Percentiles rank a stretch among this genome's conserved stretches.
Evolutionary conservation across 2,329 filamentous ascomycete genomes (phyloP).

Genomic region (Diplodia corticola): DNA sequence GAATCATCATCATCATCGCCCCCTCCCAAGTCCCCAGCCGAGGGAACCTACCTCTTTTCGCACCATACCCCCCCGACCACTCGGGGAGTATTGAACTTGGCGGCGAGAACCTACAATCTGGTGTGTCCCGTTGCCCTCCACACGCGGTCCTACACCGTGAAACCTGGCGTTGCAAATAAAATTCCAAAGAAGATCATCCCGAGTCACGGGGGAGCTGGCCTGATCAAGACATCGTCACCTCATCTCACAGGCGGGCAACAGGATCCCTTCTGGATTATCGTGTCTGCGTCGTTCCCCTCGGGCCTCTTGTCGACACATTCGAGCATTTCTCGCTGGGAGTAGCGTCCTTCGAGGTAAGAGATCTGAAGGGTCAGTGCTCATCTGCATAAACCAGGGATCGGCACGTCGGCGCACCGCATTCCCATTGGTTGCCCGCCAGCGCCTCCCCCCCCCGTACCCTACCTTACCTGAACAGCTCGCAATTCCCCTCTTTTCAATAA

Average conservation of each 20-base stretch:
- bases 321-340: not conserved
- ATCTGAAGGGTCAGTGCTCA: not conserved
- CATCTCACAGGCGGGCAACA: not conserved
- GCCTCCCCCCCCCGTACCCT: not conserved
- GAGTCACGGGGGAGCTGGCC: not conserved
- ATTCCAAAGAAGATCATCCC: not conserved
- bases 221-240: not conserved
- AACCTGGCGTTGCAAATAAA: not conserved
- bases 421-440: not conserved
- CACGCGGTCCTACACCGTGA: not conserved
- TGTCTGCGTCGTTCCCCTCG: not conserved
- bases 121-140: too few relatives aligned
- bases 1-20: not conserved
- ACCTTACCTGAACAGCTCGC: not conserved
- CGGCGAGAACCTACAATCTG: not conserved
- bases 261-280: not conserved
- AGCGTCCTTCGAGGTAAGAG: not conserved
- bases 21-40: not conserved
- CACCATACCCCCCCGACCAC: not conserved
- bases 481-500: not conserved
- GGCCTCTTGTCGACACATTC: not conserved
- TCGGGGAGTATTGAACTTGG: not conserved
- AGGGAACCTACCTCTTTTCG: not conserved
- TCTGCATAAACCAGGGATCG: not conserved
- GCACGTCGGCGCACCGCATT: not conserved